A percentile compares a stretch with the other conserved stretches of the same genome.
These are phyloP conservation scores for Casuarina cunninghamiana DNA, from an alignment of 306 rosid species.

Conservation along the genomic window DNA sequence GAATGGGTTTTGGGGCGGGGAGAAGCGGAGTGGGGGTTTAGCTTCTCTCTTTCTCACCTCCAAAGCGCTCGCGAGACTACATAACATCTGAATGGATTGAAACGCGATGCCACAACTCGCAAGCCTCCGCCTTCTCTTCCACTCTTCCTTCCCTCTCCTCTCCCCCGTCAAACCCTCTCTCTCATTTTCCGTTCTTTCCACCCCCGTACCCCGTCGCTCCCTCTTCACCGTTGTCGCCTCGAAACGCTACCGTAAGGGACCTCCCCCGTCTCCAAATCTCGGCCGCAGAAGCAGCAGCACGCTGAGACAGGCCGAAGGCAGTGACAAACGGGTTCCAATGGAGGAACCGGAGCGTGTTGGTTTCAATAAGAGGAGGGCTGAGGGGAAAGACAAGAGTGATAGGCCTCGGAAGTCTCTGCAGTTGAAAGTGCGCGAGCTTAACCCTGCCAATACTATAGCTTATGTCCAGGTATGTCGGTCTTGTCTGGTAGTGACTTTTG, in stretches of 20 bases:
- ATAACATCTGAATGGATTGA: background rate
- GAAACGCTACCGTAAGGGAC: slow-evolving; percentile 40
- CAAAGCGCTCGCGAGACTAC: slow-evolving; percentile 36
- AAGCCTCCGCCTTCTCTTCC: slow-evolving; percentile 44
- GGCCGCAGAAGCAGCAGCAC: slow-evolving; percentile 38
- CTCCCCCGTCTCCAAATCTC: slow-evolving; percentile 28
- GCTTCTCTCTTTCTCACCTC: slow-evolving; percentile 1
- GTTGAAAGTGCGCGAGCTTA: slow-evolving; percentile 59
- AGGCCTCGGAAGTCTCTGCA: slow-evolving; percentile 51
- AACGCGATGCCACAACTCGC: slow-evolving; percentile 43
- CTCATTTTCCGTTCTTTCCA: slow-evolving; percentile 23
- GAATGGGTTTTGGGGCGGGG: background rate
- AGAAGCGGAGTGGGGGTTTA: background rate
- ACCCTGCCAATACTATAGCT: slow-evolving; percentile 67
- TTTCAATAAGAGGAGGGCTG: slow-evolving; percentile 78
- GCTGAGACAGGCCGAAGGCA: slow-evolving; percentile 6
- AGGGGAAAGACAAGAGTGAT: slow-evolving; percentile 60
- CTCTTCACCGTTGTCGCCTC: slow-evolving; percentile 46
- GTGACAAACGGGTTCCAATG: slow-evolving; percentile 28
- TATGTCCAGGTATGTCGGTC: slow-evolving; percentile 59
- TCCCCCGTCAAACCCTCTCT: slow-evolving; percentile 20
- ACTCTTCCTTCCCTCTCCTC: slow-evolving; percentile 15
- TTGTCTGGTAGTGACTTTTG: background rate
- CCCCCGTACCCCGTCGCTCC: slow-evolving; percentile 23
- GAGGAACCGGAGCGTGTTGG: slow-evolving; percentile 40